Evolutionary conservation across 2,329 filamentous ascomycete species (phyloP).

Genomic region (Diaporthe ilicicola): DNA sequence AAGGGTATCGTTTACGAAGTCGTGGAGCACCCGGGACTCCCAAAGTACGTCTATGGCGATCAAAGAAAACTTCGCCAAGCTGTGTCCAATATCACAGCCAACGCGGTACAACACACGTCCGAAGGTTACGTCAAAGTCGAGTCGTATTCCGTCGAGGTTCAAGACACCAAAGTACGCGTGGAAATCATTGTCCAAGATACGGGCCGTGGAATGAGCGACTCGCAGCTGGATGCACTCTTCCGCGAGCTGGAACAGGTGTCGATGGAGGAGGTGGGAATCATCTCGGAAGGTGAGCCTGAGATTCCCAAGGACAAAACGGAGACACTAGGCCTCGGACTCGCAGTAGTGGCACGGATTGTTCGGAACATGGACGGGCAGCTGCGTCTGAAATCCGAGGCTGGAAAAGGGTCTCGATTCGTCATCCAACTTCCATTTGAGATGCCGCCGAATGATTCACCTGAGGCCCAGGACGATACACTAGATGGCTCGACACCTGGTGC

Average conservation of each 20-base stretch:
- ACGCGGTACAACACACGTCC: conserved; percentile 82
- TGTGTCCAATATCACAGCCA: conserved; percentile 83
- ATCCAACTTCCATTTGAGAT: conserved; percentile 80
- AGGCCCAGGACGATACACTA: not conserved
- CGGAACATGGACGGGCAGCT: conserved; percentile 92
- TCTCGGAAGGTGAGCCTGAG: conserved; percentile 37
- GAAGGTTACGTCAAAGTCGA: conserved; percentile 76
- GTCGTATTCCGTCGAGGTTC: conserved; percentile 66
- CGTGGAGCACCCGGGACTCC: conserved; percentile 72
- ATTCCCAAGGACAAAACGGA: conserved; percentile 44
- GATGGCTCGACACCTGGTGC: conserved; percentile 30
- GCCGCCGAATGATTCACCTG: conserved; percentile 45
- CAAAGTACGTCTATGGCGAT: conserved; percentile 78
- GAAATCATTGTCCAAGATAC: conserved; percentile 82
- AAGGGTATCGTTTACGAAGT: conserved; percentile 79
- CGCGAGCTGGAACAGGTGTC: conserved; percentile 67
- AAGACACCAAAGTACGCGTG: conserved; percentile 66
- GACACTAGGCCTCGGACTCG: conserved; percentile 82
- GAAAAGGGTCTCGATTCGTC: conserved; percentile 83
- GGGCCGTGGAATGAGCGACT: conserved; percentile 71
- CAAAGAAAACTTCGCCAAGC: conserved; percentile 82
- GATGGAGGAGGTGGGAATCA: conserved; percentile 48
- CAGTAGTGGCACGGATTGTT: conserved; percentile 84
- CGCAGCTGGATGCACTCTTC: conserved; percentile 61
- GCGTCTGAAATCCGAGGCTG: conserved; percentile 82